Evolutionary conservation across 495 filamentous ascomycete species (phyloP).

Genomic region (Neurospora hispaniola): DNA sequence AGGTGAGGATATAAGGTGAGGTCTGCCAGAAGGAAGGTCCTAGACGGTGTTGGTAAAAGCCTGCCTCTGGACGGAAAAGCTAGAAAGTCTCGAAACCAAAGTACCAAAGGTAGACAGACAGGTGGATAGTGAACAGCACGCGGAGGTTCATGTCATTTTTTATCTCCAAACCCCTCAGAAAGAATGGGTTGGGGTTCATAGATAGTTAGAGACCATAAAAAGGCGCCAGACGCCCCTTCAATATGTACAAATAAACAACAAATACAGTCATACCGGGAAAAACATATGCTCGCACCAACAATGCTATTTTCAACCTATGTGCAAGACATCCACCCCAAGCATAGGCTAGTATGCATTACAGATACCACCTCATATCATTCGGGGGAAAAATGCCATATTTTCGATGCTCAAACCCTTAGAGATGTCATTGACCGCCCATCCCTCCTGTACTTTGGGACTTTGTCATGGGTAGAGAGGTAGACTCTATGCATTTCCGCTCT

Average conservation of each 20-base stretch:
- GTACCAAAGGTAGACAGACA: neutral
- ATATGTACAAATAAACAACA: neutral
- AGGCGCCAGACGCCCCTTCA: neutral
- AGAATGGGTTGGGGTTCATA: neutral
- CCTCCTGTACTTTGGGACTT: neutral
- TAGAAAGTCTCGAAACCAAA: neutral
- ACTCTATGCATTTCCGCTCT: conserved; percentile 4
- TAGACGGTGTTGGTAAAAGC: neutral
- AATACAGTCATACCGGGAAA: neutral
- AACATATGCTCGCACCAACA: neutral
- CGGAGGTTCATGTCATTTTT: neutral
- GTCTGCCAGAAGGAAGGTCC: neutral
- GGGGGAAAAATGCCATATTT: neutral
- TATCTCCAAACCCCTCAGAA: neutral
- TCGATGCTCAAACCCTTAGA: neutral
- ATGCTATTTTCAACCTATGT: neutral
- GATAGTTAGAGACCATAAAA: neutral
- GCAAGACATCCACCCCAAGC: neutral
- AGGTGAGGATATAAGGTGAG: neutral
- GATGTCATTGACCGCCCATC: neutral
- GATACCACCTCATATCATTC: neutral
- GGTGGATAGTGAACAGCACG: neutral
- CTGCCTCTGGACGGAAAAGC: neutral
- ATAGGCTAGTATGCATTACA: neutral
- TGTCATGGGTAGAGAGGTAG: neutral